phyloP scores from a whole-genome alignment of 495 filamentous ascomycete genomes.

The Aspergillus sparsus region DNA sequence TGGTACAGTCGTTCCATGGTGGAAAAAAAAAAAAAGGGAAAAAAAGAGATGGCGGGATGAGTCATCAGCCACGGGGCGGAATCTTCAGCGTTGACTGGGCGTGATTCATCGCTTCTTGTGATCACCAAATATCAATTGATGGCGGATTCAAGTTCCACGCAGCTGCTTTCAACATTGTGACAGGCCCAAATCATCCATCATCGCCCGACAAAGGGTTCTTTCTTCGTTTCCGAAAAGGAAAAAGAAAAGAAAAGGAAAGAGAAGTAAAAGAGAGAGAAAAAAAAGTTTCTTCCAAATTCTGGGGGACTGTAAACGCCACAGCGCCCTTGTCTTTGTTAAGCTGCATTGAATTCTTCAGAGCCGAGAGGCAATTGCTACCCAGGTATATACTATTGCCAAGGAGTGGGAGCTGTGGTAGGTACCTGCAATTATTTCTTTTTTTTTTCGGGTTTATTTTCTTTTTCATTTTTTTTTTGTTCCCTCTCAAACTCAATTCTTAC shows the following conservation, averaged over 20 bases:
- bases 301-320: not conserved
- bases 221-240: not conserved
- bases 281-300: not conserved
- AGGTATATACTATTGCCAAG: too few relatives aligned
- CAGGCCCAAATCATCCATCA: conserved; percentile 24
- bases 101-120: conserved; percentile 29
- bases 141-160: conserved; percentile 34
- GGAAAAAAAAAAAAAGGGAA: not conserved
- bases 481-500: too few relatives aligned
- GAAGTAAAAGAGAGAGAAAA: not conserved
- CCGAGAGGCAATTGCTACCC: not conserved
- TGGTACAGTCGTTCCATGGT: not conserved
- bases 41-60: conserved; percentile 11
- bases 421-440: too few relatives aligned
- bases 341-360: not conserved
- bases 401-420: too few relatives aligned
- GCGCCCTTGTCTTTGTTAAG: not conserved
- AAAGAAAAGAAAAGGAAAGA: too few relatives aligned
- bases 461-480: too few relatives aligned
- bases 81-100: conserved; percentile 31
- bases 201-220: conserved; percentile 15
- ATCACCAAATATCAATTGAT: conserved; percentile 7
- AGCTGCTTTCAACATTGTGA: conserved; percentile 31
- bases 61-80: conserved; percentile 21
- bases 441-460: too few relatives aligned